Evolutionary conservation across 495 filamentous ascomycete species (phyloP).

Genomic region (Stereocaulon alpinum): DNA sequence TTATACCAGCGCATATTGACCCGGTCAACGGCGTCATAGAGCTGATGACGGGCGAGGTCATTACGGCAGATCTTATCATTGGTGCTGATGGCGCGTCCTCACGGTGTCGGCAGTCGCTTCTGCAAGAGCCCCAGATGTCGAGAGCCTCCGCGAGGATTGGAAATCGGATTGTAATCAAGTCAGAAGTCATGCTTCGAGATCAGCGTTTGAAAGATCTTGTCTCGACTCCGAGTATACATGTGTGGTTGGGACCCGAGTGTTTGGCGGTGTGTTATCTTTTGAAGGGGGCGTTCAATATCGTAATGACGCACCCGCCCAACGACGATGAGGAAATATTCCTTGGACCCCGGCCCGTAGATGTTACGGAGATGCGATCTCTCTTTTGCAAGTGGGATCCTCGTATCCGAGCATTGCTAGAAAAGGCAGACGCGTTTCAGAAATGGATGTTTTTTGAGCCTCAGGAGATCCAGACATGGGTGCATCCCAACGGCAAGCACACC

Average conservation of each 20-base stretch:
- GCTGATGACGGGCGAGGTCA: too few species aligned
- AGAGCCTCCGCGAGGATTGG: constrained; percentile 8
- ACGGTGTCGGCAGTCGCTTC: too few species aligned
- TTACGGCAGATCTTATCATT: too few species aligned
- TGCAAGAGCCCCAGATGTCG: neutral
- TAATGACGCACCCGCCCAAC: constrained; percentile 10
- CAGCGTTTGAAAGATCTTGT: constrained; percentile 11
- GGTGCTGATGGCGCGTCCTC: too few species aligned
- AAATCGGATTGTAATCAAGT: constrained; percentile 8
- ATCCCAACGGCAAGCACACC: neutral
- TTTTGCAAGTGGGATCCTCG: constrained; percentile 12
- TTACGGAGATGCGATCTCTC: constrained; percentile 2
- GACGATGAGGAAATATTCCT: constrained; percentile 3
- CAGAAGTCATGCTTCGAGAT: neutral
- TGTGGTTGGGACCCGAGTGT: constrained; percentile 17
- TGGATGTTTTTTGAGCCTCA: constrained; percentile 15
- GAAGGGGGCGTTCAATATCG: constrained; percentile 14
- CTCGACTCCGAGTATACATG: constrained; percentile 12
- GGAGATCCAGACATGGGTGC: neutral
- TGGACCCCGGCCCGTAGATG: constrained; percentile 11
- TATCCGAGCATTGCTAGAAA: constrained; percentile 8
- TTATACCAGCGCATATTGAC: neutral
- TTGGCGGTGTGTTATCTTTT: constrained; percentile 14
- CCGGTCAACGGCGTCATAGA: too few species aligned
- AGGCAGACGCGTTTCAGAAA: constrained; percentile 4